Evolutionary conservation across 805 yeast species (phyloP).

Genomic region (Kregervanrija delftensis): DNA sequence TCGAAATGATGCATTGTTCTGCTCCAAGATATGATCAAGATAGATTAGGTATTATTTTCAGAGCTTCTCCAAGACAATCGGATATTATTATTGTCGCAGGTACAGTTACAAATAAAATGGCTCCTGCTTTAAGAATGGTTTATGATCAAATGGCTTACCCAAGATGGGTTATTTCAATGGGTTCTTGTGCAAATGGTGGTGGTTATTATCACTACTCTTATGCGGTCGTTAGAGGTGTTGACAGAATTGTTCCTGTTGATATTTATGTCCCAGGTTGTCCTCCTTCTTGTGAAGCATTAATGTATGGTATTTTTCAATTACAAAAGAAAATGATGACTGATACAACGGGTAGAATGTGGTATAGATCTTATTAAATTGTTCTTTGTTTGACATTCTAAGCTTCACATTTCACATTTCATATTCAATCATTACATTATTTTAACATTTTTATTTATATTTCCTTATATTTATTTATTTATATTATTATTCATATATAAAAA

Average conservation of each 20-base stretch:
- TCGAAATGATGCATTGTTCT: slow-evolving; percentile 91
- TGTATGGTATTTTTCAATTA: slow-evolving; percentile 84
- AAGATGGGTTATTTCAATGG: slow-evolving; percentile 92
- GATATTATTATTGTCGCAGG: slow-evolving; percentile 93
- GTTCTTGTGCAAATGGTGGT: slow-evolving; percentile 91
- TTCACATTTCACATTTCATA: slow-evolving; percentile 2
- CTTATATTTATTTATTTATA: slow-evolving; percentile 5
- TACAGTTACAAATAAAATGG: slow-evolving; percentile 87
- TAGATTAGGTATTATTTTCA: slow-evolving; percentile 85
- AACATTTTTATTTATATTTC: neutral
- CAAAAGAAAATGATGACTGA: slow-evolving; percentile 86
- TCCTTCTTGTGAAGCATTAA: slow-evolving; percentile 83
- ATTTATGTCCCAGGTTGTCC: slow-evolving; percentile 93
- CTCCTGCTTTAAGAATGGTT: slow-evolving; percentile 87
- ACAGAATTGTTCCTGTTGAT: slow-evolving; percentile 82
- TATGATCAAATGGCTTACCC: slow-evolving; percentile 95
- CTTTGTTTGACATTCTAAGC: neutral
- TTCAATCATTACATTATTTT: slow-evolving; percentile 1
- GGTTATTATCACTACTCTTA: slow-evolving; percentile 89
- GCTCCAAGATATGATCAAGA: slow-evolving; percentile 90
- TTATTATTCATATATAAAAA: neutral
- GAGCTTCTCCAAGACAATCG: slow-evolving; percentile 90
- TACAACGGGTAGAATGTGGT: slow-evolving; percentile 80
- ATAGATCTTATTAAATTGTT: slow-evolving; percentile 40
- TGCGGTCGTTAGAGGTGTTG: slow-evolving; percentile 86